Conservation (phyloP, 805 yeast genomes). For the Hanseniaspora meyeri region DNA sequence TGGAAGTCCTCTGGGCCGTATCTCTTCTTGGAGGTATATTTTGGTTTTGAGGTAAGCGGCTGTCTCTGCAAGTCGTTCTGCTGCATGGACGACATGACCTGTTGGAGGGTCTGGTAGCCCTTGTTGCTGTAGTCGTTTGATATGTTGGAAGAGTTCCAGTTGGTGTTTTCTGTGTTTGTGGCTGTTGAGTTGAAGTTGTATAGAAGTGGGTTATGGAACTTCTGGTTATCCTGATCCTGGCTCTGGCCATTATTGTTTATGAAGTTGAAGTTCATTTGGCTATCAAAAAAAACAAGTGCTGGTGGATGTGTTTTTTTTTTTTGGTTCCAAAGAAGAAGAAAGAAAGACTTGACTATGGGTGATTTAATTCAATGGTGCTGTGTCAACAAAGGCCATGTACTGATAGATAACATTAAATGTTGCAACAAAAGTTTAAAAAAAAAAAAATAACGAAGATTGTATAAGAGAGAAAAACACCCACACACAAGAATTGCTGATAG, state of each 20-base stretch:
- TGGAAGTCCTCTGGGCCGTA: constrained; percentile 94
- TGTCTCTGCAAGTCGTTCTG: not conserved
- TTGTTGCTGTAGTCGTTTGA: constrained; percentile 8
- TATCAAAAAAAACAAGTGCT: not conserved
- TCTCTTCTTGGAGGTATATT: not conserved
- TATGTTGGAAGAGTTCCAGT: not conserved
- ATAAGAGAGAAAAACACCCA: too few relatives aligned
- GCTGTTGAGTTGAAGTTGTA: constrained; percentile 6
- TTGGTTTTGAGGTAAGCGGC: not conserved
- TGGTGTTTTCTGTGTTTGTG: constrained; percentile 4
- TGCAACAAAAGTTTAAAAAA: too few relatives aligned
- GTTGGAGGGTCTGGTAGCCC: constrained; percentile 10
- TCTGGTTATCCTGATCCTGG: not conserved
- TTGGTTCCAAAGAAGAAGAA: too few relatives aligned
- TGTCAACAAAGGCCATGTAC: too few relatives aligned
- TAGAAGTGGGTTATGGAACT: constrained; percentile 9
- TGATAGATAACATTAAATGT: too few relatives aligned
- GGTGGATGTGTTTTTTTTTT: too few relatives aligned
- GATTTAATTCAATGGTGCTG: too few relatives aligned
- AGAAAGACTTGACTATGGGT: too few relatives aligned
- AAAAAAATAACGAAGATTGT: too few relatives aligned
- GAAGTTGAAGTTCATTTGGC: not conserved
- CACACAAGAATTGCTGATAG: too few relatives aligned
- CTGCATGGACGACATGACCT: constrained; percentile 12
- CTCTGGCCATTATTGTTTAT: not conserved